These are phyloP conservation scores for Psidium friedrichsthalianum DNA, from an alignment of 345 rosid genomes.

Conservation along the genomic window DNA sequence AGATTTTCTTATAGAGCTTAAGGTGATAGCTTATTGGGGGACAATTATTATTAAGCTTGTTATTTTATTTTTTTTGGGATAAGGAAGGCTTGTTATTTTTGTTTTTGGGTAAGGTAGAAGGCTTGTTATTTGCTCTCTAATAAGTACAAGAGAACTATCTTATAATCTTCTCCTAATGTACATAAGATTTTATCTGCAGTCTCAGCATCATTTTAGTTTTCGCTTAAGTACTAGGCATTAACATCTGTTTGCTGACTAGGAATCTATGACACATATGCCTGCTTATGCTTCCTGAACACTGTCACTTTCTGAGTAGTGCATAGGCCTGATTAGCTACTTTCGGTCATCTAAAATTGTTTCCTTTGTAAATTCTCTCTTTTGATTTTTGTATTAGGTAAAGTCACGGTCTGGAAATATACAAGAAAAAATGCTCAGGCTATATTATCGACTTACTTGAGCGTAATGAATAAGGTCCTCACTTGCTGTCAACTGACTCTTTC, in stretches of 20 bases:
- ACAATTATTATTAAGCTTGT: background rate
- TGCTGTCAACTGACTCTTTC: background rate
- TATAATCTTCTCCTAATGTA: background rate
- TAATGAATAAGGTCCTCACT: slow-evolving; percentile 47
- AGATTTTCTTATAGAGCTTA: background rate
- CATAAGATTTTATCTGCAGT: background rate
- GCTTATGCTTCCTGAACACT: background rate
- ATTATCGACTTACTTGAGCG: slow-evolving; percentile 43
- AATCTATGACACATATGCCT: background rate
- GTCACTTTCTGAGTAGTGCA: background rate
- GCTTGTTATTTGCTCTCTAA: background rate
- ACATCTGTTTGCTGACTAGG: background rate
- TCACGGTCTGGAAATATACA: slow-evolving; percentile 72
- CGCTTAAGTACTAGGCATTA: background rate
- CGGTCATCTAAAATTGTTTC: background rate
- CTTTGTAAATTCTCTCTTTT: background rate
- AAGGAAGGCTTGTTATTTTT: background rate
- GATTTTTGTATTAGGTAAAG: slow-evolving; percentile 38
- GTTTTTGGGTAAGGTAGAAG: too few relatives aligned
- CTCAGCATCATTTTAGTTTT: background rate
- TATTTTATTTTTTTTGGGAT: too few relatives aligned
- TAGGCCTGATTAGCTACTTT: background rate
- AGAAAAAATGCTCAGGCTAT: slow-evolving; percentile 64
- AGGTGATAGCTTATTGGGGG: background rate
- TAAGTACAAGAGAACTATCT: background rate